Evolutionary conservation across 2,329 filamentous ascomycete species (phyloP), one percentile per base, ranked within the genome.

Genomic region (Apiospora sp.): DNA sequence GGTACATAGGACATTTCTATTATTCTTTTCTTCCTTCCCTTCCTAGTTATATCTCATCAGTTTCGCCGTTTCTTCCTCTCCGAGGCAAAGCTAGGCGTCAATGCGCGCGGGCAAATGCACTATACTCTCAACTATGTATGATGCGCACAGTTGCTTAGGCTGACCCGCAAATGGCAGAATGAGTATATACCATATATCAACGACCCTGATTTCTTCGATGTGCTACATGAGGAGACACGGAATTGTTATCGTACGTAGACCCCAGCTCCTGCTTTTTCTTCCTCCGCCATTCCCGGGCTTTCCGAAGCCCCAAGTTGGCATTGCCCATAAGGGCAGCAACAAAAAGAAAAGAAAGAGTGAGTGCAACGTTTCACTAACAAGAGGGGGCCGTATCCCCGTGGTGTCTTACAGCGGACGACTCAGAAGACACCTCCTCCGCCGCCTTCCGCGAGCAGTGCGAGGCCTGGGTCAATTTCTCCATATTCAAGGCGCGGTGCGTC

Each of bases 151-250:
- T 22, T 27, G 7, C 67, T 44, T 13, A 2, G 5, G 67, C 67
- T 69, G 44, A 69, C 67, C 67, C n/a, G 67, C 27, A 8, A n/a
- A 64, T 64, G 34, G 13, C 27, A 70, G 68, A 48, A 41, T 12
- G 48, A 70, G 37, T 70, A 70, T 41, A 43, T 54, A 19, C 46
- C 68, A 27, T 70, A 70, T 44, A 58, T 70, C 34, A 58, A 70
- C 68, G 68, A 70, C 12, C 68, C 68, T 22, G 68, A 70, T 19
- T 58, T 70, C 68, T 70, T 70, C 68, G 68, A 70, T 41, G 68
- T 70, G 5, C 27, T 70, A 1, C 68, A 70, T 30, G 68, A 70
- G 34, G 68, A 70, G 34, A 70, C 46, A 8, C 27, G 68, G 34
- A 70, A 58, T 41, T 43, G 37, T 6, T 70, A 70, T 41, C 68